Base-by-base conservation (phyloP, 768 basidiomycete species). In the Paxillus ammoniavirescens region DNA sequence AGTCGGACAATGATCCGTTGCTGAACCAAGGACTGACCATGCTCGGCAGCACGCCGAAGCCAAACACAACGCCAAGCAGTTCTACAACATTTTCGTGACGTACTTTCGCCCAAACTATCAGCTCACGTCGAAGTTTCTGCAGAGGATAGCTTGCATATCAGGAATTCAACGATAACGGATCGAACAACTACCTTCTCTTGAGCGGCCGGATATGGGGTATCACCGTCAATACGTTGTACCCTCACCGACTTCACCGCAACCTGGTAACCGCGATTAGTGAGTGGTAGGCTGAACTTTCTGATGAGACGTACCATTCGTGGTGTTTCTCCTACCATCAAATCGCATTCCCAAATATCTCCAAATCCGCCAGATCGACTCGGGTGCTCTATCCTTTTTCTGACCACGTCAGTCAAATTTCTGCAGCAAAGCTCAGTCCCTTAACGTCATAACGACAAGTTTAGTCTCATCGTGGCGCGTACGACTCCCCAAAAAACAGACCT, bases 311-410 rank as follows among this genome's bases (percentile, higher is more conserved):
- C 64, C 49, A 47, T 49, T 2, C 40, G 53, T 30, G 28, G 18
- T 12, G 44, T 33, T 18, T 21, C 44, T 14, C 37, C 49, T n/a
- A 38, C 52, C 18, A 57, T 45, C 26, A 65, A 41, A 15, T 60
- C 56, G 12, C 66, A 70, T 43, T 57, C 52, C 57, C 63, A 67
- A 23, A 67, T 44, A 44, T 70, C 54, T 23, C 57, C 66, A 17
- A 55, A 67, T 10, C 9, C 23, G 5, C 66, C 67, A 26, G 26
- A 18, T 2, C 17, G 44, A 15, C 40, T 49, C 18, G 64, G 26
- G 40, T 41, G 61, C 6, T 0, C 4, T 12, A 23, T 2, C 43
- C 8, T 55, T 37, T 64, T 26, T 13, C n/a, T 46, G 5, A 66
- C 26, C 14, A 5, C 35, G 2, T 47, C 18, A 35, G 36, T n/a